Percentiles rank a stretch among this genome's conserved stretches.
These are phyloP conservation scores for Exutisphaerella laricina DNA, from an alignment of 2,329 filamentous ascomycete genomes.

Conservation along the genomic window DNA sequence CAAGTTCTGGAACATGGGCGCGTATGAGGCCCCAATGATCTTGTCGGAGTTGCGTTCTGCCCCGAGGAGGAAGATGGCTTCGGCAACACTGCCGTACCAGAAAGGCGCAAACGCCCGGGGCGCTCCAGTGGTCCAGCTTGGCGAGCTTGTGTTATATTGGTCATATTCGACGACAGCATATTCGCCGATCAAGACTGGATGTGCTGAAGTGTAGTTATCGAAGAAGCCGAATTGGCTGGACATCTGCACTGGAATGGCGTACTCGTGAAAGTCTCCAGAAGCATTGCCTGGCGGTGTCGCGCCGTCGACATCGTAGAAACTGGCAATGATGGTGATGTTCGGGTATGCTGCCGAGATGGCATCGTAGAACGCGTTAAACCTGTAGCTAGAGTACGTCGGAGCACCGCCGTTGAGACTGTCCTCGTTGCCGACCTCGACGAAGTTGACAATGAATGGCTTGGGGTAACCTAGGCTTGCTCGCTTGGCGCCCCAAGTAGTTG, in stretches of 20 bases:
- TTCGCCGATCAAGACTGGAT: slow-evolving; percentile 43
- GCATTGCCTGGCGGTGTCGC: slow-evolving; percentile 5
- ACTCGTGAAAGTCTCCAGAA: slow-evolving; percentile 30
- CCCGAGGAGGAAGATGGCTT: slow-evolving; percentile 60
- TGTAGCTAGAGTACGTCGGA: slow-evolving; percentile 39
- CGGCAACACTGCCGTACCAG: slow-evolving; percentile 55
- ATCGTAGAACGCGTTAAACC: slow-evolving; percentile 55
- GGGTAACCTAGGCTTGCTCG: slow-evolving; percentile 57
- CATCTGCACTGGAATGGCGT: slow-evolving; percentile 28
- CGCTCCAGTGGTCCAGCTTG: slow-evolving; percentile 37
- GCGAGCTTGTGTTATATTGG: slow-evolving; percentile 32
- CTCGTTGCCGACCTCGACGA: slow-evolving; percentile 64
- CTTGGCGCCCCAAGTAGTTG: slow-evolving; percentile 52
- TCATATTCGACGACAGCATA: slow-evolving; percentile 50
- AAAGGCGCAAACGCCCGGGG: slow-evolving; percentile 39
- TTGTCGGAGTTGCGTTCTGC: slow-evolving; percentile 60
- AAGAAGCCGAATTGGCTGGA: slow-evolving; percentile 34
- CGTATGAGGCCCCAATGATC: slow-evolving; percentile 50
- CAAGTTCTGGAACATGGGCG: slow-evolving; percentile 28
- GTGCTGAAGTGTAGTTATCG: slow-evolving; percentile 43
- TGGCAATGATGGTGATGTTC: slow-evolving; percentile 53
- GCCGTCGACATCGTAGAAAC: slow-evolving; percentile 32
- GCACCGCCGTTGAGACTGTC: slow-evolving; percentile 52
- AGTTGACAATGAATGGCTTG: slow-evolving; percentile 55
- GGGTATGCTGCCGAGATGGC: slow-evolving; percentile 54